Evolutionary conservation across 2,329 filamentous ascomycete species (phyloP).

Genomic region (Pseudopyrenochaeta lycopersici): DNA sequence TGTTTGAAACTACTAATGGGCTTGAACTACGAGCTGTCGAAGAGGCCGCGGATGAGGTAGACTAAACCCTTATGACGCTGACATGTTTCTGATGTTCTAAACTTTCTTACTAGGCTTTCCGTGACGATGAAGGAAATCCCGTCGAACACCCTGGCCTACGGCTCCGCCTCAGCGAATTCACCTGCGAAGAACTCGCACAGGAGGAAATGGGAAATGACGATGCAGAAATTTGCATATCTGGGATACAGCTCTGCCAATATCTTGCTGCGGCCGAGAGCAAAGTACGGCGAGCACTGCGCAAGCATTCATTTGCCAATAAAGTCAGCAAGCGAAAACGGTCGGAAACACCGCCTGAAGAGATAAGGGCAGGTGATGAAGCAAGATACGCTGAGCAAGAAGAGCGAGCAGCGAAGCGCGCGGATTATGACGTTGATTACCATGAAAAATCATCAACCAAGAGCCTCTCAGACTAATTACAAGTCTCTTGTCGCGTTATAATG

Average conservation of each 20-base stretch:
- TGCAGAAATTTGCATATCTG: too few species aligned
- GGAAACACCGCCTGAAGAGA: constrained; percentile 25
- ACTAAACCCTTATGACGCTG: too few species aligned
- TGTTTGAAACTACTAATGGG: too few species aligned
- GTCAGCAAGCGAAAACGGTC: constrained; percentile 29
- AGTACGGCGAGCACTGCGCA: constrained; percentile 13
- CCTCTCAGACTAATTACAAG: neutral
- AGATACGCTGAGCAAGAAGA: constrained; percentile 26
- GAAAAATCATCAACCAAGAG: constrained; percentile 8
- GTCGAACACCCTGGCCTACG: too few species aligned
- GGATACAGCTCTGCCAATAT: constrained; percentile 10
- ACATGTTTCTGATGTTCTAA: too few species aligned
- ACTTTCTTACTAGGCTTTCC: too few species aligned
- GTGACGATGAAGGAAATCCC: too few species aligned
- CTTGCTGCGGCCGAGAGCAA: constrained; percentile 20
- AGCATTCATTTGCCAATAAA: constrained; percentile 16
- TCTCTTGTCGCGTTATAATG: neutral
- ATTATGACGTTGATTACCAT: constrained; percentile 15
- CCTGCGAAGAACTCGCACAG: too few species aligned
- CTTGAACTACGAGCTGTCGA: too few species aligned
- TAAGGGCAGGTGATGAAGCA: constrained; percentile 26
- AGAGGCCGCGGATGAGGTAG: too few species aligned
- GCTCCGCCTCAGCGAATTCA: too few species aligned
- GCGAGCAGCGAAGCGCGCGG: constrained; percentile 25
- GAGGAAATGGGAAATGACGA: too few species aligned